Base-by-base conservation (phyloP, 2,329 filamentous ascomycete genomes). In the Amauroascus niger region DNA sequence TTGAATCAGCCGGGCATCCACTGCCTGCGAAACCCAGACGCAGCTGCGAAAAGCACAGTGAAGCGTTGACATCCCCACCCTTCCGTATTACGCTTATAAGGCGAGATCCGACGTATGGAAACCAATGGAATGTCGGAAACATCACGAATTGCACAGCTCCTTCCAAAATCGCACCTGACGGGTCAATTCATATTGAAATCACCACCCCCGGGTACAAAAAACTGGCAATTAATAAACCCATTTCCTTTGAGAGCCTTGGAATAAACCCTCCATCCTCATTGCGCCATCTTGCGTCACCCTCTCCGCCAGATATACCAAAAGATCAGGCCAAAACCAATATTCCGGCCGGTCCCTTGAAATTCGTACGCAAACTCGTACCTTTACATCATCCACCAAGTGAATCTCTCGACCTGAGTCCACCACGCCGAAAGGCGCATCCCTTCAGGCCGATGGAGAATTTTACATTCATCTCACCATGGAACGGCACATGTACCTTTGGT, bases 381-480 rank as follows among this genome's bases (percentile, higher is more conserved):
- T 48, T 51, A 24, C 44, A 48, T 28, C 53, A 26, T 22, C 46
- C 41, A 20, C 49, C 52, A 28, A 16, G n/a, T 9, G 53, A 57
- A 22, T 28, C 32, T 26, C 37, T 50, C 53, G 50, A 53, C 18
- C 39, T 51, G 30, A 50, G 48, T n/a, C 43, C 54, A 7, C 47
- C 50, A 14, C 47, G 49, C 24, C 37, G 32, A 47, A 48, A 32
- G 35, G 13, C 41, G 18, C 43, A 52, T 20, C 33, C 54, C 18
- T 45, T 41, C 4, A 46, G 41, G 40, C 63, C 64, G 26, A 69
- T 64, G 54, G 70, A 66, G 28, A 63, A 77, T 16, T 95, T 94
- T 68, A 79, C 82, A 1, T 96, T 96, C 65, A 72, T 76, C 18
- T 93, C 87, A 40, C 90, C 89, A 0, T 97, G 91, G 91, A 83